Evolutionary conservation across 225 moss, liverwort and hornwort species (phyloP).

Genomic region (Rhytidiadelphus loreus): DNA sequence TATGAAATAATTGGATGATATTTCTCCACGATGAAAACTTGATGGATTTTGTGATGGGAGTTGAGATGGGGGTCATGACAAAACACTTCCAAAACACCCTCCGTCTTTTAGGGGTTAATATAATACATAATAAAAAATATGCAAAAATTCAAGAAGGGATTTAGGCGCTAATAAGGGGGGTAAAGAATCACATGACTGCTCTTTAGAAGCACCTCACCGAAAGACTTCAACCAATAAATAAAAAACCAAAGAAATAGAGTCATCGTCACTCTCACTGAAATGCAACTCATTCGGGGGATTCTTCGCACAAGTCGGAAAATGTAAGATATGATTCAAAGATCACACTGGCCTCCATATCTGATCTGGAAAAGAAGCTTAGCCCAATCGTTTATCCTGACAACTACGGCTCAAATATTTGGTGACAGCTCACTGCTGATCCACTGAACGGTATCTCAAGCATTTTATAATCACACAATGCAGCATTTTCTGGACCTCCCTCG

Average conservation of each 20-base stretch:
- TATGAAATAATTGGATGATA: no score
- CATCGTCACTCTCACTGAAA: not conserved
- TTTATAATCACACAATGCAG: not conserved
- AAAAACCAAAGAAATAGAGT: not conserved
- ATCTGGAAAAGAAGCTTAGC: not conserved
- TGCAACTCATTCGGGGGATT: not conserved
- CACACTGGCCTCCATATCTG: not conserved
- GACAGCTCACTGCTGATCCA: not conserved
- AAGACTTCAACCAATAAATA: not conserved
- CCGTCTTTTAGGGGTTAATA: no score
- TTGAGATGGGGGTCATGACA: no score
- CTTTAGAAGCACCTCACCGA: not conserved
- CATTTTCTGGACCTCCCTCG: not conserved
- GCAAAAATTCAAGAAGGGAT: not conserved
- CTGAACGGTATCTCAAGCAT: not conserved
- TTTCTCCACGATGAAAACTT: no score
- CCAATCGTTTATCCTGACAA: not conserved
- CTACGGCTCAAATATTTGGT: not conserved
- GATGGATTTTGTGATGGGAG: no score
- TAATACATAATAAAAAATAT: not conserved
- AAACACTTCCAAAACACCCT: no score
- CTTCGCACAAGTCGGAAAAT: not conserved
- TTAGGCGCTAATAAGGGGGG: not conserved
- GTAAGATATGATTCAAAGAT: not conserved
- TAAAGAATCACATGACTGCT: not conserved